phyloP scores from a whole-genome alignment of 2,329 filamentous ascomycete species.

The Calonectria henricotiae region DNA sequence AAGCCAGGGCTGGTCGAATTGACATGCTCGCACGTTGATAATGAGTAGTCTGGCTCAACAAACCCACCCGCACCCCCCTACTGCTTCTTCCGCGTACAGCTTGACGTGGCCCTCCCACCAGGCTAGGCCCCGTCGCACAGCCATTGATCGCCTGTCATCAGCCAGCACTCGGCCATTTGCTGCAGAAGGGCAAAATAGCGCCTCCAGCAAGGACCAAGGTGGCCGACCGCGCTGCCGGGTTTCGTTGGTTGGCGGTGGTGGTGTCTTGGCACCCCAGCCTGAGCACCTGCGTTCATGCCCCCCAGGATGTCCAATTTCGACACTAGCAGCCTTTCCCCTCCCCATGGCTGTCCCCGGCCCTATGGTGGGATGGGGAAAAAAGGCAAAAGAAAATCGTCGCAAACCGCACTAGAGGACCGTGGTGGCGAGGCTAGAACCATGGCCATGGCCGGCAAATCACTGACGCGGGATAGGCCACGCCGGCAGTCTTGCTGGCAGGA shows the following conservation, averaged over 20 bases:
- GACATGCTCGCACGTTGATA: neutral
- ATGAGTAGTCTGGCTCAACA: neutral
- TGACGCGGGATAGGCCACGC: neutral
- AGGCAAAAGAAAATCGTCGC: neutral
- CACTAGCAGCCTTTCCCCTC: neutral
- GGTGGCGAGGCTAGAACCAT: neutral
- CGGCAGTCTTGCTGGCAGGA: neutral
- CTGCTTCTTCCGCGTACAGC: neutral
- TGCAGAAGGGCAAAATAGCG: no score
- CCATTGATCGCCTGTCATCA: neutral
- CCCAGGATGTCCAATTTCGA: neutral
- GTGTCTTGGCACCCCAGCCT: neutral
- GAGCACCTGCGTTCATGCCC: neutral
- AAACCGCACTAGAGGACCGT: neutral
- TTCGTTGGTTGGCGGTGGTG: neutral
- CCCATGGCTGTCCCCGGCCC: neutral
- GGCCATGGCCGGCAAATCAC: slow-evolving; percentile 2
- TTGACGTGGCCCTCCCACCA: neutral
- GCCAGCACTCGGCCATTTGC: neutral
- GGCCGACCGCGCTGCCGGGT: neutral
- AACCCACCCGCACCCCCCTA: neutral
- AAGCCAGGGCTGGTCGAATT: neutral
- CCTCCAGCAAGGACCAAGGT: neutral
- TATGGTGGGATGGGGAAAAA: neutral
- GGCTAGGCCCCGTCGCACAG: no score